Conservation (phyloP, 495 filamentous ascomycete species). For the Neurospora terricola region DNA sequence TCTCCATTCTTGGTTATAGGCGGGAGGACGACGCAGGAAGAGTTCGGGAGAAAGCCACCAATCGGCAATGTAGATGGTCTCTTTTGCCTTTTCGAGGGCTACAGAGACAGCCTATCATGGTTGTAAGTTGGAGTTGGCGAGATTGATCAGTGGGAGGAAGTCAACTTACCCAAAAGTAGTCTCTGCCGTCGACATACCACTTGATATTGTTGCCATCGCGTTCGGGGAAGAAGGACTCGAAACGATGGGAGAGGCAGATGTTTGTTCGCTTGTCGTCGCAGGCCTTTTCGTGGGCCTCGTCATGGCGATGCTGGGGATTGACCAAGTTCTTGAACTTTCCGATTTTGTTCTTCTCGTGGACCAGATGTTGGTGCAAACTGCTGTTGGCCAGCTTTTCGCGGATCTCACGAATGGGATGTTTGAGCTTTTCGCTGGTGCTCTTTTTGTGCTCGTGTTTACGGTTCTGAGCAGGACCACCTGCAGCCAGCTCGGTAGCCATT, state of each 20-base stretch:
- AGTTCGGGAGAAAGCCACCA: constrained; percentile 97
- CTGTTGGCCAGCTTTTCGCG: constrained; percentile 38
- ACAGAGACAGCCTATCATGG: constrained; percentile 57
- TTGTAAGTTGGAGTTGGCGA: not conserved
- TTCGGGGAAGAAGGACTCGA: constrained; percentile 76
- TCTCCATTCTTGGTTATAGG: constrained; percentile 74
- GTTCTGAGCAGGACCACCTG: constrained; percentile 4
- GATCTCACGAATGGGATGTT: constrained; percentile 29
- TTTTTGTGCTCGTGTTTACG: constrained; percentile 6
- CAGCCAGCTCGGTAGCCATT: not conserved
- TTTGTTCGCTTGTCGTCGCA: constrained; percentile 70
- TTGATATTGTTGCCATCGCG: constrained; percentile 79
- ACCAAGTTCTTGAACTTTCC: constrained; percentile 50
- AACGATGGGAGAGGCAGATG: constrained; percentile 71
- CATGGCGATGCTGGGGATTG: constrained; percentile 89
- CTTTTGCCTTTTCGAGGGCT: constrained; percentile 76
- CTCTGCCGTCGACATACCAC: constrained; percentile 91
- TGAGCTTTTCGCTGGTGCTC: constrained; percentile 20
- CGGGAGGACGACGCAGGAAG: constrained; percentile 78
- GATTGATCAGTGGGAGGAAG: not conserved
- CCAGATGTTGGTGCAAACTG: constrained; percentile 21
- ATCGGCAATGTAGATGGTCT: constrained; percentile 90
- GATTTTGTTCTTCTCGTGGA: constrained; percentile 42
- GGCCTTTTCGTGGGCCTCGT: constrained; percentile 79
- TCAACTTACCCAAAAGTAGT: constrained; percentile 71